Conservation (phyloP, 345 rosid species). For the Leavenworthia alabamica region DNA sequence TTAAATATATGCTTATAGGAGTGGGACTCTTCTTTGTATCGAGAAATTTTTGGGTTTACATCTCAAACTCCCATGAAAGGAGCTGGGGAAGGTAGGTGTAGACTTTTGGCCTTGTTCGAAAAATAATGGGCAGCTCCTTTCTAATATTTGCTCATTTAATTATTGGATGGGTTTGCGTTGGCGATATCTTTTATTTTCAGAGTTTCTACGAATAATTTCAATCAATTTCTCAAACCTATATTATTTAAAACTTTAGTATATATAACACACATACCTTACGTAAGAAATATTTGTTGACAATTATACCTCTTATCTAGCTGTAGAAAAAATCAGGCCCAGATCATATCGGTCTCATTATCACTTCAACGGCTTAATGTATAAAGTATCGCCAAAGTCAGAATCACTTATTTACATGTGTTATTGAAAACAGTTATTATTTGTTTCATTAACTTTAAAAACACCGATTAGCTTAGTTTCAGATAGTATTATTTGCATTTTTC, state of each 20-base stretch:
- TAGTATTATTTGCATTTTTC: not conserved
- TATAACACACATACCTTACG: not conserved
- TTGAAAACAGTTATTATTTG: not conserved
- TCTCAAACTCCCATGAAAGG: too few relatives aligned
- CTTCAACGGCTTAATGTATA: not conserved
- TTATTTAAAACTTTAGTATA: not conserved
- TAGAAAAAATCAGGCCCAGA: not conserved
- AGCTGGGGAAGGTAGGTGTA: conserved; percentile 7
- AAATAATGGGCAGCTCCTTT: conserved; percentile 15
- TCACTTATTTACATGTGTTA: not conserved
- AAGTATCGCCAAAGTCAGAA: not conserved
- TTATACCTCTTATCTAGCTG: not conserved
- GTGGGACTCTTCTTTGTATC: too few relatives aligned
- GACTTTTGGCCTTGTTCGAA: conserved; percentile 6
- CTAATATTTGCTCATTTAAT: conserved; percentile 4
- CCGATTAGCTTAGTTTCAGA: not conserved
- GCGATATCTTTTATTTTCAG: conserved; percentile 19
- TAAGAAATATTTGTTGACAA: conserved; percentile 8
- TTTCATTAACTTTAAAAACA: not conserved
- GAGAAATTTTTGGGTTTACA: too few relatives aligned
- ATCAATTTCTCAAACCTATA: not conserved
- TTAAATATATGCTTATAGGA: too few relatives aligned
- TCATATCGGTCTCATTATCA: not conserved
- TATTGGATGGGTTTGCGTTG: conserved; percentile 21
- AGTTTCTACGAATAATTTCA: conserved; percentile 13